Percentiles rank a stretch among this genome's conserved stretches.
Evolutionary conservation across 495 filamentous ascomycete species (phyloP).

Genomic region (Tuber brumale): DNA sequence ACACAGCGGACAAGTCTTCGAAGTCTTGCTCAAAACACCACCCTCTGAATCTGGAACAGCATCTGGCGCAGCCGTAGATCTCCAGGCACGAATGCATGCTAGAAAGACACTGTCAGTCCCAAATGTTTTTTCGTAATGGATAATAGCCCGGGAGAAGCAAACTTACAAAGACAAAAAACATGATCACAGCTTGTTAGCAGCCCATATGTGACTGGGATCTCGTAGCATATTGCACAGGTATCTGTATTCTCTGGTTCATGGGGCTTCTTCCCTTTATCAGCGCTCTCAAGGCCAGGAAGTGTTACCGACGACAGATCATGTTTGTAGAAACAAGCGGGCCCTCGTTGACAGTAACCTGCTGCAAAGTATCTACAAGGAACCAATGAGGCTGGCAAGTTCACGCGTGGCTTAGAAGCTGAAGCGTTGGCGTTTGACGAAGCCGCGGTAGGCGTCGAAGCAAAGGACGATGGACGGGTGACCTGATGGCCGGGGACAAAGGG

Average conservation of each 20-base stretch:
- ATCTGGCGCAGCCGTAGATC: slow-evolving; percentile 20
- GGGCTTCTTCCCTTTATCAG: slow-evolving; percentile 18
- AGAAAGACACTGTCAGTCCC: background rate
- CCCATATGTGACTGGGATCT: slow-evolving; percentile 38
- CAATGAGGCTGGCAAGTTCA: slow-evolving; percentile 26
- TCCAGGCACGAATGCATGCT: slow-evolving; percentile 38
- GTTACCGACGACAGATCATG: slow-evolving; percentile 32
- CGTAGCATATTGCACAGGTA: slow-evolving; percentile 41
- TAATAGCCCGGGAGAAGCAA: background rate
- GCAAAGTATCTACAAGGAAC: slow-evolving; percentile 32
- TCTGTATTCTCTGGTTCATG: slow-evolving; percentile 19
- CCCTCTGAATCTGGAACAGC: slow-evolving; percentile 21
- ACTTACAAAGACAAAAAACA: slow-evolving; percentile 41
- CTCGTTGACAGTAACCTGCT: slow-evolving; percentile 37
- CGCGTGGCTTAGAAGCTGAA: slow-evolving; percentile 5
- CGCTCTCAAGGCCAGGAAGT: slow-evolving; percentile 26
- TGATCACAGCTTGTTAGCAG: slow-evolving; percentile 41
- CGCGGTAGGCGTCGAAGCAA: slow-evolving; percentile 9
- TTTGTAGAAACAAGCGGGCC: slow-evolving; percentile 28
- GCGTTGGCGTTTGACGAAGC: background rate
- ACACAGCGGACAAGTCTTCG: slow-evolving; percentile 42
- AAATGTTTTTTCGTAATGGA: slow-evolving; percentile 9
- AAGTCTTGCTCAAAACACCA: slow-evolving; percentile 35
- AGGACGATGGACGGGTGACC: background rate
- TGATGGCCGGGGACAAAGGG: slow-evolving; percentile 21